Base-by-base conservation (phyloP, 148 eudicot genomes). In the Rheum nobile region DNA sequence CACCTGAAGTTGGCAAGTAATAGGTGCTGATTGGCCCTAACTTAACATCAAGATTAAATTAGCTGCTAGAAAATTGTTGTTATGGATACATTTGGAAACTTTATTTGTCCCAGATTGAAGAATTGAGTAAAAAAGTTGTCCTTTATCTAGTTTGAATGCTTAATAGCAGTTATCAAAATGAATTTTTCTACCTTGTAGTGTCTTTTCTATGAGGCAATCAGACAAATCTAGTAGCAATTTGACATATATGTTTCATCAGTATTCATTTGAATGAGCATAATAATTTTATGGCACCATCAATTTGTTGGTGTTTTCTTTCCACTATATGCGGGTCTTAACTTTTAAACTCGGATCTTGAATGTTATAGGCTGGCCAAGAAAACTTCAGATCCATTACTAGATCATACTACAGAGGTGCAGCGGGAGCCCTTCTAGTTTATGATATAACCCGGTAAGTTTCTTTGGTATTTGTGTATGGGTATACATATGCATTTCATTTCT, bases 371-470 rank as follows among this genome's bases (percentile, higher is more conserved):
- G 93, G 93, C 28, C 93, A 89, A 79, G 93, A 89, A 77, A 80
- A 88, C 8, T 89, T 89, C 76, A 82, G 93, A 77, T 89, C 93
- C 67, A 89, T 89, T 76, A 88, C 92, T 29, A 83, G 92, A 71
- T 88, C 90, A 31, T 88, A 88, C 79, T 86, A 88, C 74, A 75
- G 92, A 78, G 90, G 90, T 79, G 88, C 93, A 65, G 93, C 93
- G n/a, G 90, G 90, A 47, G 89, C 90, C 54, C 86, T 89, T 73
- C 81, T 87, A 71, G 90, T 87, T 63, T 89, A 89, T 82, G 90
- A 87, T 78, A 87, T 87, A 44, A 89, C 93, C 21, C 85, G 93
- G 90, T 85, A 82, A 31, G 65, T 34, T n/a, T 48, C 13, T 48
- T 32, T 0, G 16, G 72, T 31, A 21, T 9, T n/a, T 78, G 19